A percentile compares a stretch with the other conserved stretches of the same genome.
phyloP scores from a whole-genome alignment of 129 eudicot species.

The Tagetes patula region DNA sequence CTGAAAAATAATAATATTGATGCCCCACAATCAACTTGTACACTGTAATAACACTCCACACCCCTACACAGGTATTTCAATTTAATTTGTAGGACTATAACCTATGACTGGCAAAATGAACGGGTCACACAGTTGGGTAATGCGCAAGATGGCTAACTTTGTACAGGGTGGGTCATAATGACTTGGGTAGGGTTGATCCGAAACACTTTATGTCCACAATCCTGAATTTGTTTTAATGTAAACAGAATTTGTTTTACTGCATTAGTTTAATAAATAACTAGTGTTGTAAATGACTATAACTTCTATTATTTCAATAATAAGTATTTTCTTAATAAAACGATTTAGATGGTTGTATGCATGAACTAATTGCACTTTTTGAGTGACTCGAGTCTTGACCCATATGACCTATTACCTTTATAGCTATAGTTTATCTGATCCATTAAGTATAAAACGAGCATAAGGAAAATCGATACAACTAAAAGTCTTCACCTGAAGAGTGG shows the following conservation, averaged over 20 bases:
- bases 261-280: neutral
- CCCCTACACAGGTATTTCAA: neutral
- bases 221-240: no score
- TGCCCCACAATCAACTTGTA: neutral
- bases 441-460: neutral
- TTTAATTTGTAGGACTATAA: neutral
- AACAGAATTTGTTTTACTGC: no score
- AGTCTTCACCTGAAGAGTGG: constrained; percentile 67
- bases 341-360: neutral
- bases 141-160: neutral
- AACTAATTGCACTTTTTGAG: neutral
- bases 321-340: neutral
- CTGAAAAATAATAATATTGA: neutral
- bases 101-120: neutral
- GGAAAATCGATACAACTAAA: neutral
- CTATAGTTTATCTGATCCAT: neutral
- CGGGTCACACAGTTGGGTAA: neutral
- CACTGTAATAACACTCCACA: constrained; percentile 1
- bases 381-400: neutral
- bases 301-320: neutral
- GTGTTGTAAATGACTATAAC: neutral
- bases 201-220: neutral
- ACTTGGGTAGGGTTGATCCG: neutral
- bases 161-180: neutral
- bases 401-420: neutral